Conservation (phyloP, 2,329 filamentous ascomycete species). For the Ceratocystis ficicola region DNA sequence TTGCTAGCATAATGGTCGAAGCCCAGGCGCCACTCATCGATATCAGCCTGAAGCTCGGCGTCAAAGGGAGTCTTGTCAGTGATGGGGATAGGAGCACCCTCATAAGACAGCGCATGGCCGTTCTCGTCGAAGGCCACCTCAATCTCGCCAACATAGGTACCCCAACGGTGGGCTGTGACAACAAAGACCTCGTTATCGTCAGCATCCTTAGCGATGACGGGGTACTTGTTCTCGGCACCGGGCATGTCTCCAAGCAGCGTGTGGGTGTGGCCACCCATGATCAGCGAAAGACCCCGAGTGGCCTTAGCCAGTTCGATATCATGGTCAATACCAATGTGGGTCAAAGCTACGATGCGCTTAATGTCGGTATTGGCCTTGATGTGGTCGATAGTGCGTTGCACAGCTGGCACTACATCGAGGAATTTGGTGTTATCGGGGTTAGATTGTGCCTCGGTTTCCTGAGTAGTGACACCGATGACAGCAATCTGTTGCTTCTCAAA, state of each 20-base stretch:
- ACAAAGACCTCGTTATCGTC: slow-evolving; percentile 56
- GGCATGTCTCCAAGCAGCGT: slow-evolving; percentile 49
- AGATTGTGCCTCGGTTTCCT: slow-evolving; percentile 46
- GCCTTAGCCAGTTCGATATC: slow-evolving; percentile 48
- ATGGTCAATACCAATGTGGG: slow-evolving; percentile 54
- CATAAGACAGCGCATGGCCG: slow-evolving; percentile 50
- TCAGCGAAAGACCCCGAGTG: slow-evolving; percentile 51
- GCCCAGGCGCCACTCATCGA: slow-evolving; percentile 46
- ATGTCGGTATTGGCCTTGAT: slow-evolving; percentile 51
- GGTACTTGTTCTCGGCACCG: slow-evolving; percentile 48
- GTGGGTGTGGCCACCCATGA: slow-evolving; percentile 52
- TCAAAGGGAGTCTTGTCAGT: slow-evolving; percentile 50
- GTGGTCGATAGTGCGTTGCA: slow-evolving; percentile 50
- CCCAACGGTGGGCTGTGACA: slow-evolving; percentile 56
- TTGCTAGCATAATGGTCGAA: slow-evolving; percentile 49
- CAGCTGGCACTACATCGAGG: slow-evolving; percentile 43
- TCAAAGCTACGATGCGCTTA: slow-evolving; percentile 52
- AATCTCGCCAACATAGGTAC: slow-evolving; percentile 56
- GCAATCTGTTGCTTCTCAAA: slow-evolving; percentile 50
- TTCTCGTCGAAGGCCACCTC: slow-evolving; percentile 50
- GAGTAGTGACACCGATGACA: slow-evolving; percentile 52
- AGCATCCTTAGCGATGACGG: slow-evolving; percentile 48
- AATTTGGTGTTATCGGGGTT: slow-evolving; percentile 49
- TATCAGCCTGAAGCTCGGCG: slow-evolving; percentile 42
- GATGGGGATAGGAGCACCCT: slow-evolving; percentile 51